These are phyloP conservation scores for Dendrocalamus sinicus DNA, from an alignment of 176 grass and related monocot genomes.

Conservation along the genomic window DNA sequence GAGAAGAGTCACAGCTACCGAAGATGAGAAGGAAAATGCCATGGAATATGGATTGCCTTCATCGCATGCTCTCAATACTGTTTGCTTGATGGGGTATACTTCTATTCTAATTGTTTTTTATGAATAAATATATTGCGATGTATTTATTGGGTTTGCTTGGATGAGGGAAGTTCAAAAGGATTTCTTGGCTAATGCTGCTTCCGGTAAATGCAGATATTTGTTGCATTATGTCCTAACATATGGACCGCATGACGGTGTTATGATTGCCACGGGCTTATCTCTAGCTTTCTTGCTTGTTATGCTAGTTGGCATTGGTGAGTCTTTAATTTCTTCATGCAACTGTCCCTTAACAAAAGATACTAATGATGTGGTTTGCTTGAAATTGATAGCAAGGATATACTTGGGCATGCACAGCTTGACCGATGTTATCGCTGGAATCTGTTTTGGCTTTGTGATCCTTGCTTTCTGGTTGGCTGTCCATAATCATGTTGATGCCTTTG, in stretches of 20 bases:
- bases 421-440: slow-evolving; percentile 75
- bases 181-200: slow-evolving; percentile 15
- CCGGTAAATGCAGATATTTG: slow-evolving; percentile 66
- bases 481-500: slow-evolving; percentile 70
- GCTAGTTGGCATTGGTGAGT: slow-evolving; percentile 74
- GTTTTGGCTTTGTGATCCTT: slow-evolving; percentile 76
- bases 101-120: slow-evolving; percentile 1
- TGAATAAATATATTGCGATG: not conserved
- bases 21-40: slow-evolving; percentile 94
- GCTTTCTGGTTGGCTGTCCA: slow-evolving; percentile 80
- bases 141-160: not conserved
- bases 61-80: slow-evolving; percentile 86
- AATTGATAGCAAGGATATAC: slow-evolving; percentile 81
- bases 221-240: slow-evolving; percentile 72
- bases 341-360: not conserved
- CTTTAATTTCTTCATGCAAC: not conserved
- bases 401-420: slow-evolving; percentile 95
- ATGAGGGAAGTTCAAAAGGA: not conserved
- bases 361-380: slow-evolving; percentile 42
- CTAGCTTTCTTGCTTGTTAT: slow-evolving; percentile 63
- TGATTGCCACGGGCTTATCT: slow-evolving; percentile 46
- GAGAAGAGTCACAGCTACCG: slow-evolving; percentile 78
- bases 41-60: slow-evolving; percentile 98
- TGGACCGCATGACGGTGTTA: slow-evolving; percentile 31
- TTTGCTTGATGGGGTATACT: slow-evolving; percentile 85